phyloP scores from a whole-genome alignment of 768 basidiomycete genomes.

The Paxillus ammoniavirescens region DNA sequence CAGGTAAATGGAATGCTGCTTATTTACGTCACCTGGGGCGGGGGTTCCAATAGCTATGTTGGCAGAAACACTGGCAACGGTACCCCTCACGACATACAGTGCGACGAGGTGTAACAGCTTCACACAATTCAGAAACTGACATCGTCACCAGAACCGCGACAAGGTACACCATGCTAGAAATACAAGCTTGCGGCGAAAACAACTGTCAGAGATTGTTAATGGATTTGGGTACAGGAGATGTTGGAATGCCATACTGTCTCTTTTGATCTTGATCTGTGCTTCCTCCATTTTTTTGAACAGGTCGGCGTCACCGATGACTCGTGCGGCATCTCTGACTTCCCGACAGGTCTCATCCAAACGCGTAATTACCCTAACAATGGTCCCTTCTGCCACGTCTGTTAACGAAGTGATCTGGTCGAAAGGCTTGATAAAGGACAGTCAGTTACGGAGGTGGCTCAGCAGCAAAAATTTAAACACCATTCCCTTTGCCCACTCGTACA shows the following conservation, averaged over 20 bases:
- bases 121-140: not conserved
- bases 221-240: not conserved
- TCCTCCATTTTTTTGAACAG: conserved; percentile 99
- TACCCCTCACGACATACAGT: no score
- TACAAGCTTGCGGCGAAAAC: conserved; percentile 88
- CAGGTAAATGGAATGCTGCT: conserved; percentile 21
- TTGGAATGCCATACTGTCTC: conserved; percentile 75
- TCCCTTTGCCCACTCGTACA: conserved; percentile 99
- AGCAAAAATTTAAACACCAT: conserved; percentile 62
- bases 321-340: conserved; percentile 94
- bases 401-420: conserved; percentile 91
- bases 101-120: no score
- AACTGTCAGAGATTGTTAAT: conserved; percentile 42
- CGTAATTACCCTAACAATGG: conserved; percentile 94
- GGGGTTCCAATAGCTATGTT: no score
- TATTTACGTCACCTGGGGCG: no score
- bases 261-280: conserved; percentile 87
- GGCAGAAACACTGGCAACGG: no score
- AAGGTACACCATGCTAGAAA: conserved; percentile 46
- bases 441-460: not conserved
- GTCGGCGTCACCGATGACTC: conserved; percentile 95
- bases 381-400: conserved; percentile 95
- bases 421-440: conserved; percentile 52
- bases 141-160: not conserved
- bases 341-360: conserved; percentile 95